These are phyloP conservation scores for Polysphondylium violaceum DNA, from an alignment of 78 protist genomes.

Conservation along the genomic window DNA sequence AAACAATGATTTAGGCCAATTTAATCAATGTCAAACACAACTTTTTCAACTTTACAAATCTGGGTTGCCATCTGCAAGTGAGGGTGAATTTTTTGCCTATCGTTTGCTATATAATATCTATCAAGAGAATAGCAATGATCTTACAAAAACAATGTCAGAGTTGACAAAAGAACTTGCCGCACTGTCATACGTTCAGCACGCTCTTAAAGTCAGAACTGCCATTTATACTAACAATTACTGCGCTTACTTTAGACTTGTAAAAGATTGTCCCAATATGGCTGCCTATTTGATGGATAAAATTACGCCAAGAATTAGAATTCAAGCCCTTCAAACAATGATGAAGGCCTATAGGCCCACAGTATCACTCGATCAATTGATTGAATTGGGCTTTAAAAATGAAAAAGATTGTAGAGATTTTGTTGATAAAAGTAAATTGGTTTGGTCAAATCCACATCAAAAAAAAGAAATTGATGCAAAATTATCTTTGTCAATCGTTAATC, in stretches of 20 bases:
- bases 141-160: slow-evolving; percentile 52
- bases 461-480: slow-evolving; percentile 54
- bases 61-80: slow-evolving; percentile 8
- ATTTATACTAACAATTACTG: slow-evolving; percentile 40
- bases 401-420: slow-evolving; percentile 38
- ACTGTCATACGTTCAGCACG: slow-evolving; percentile 40
- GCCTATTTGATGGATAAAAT: slow-evolving; percentile 52
- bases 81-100: slow-evolving; percentile 77
- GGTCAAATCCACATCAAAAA: slow-evolving; percentile 29
- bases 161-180: slow-evolving; percentile 1
- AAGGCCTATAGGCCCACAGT: slow-evolving; percentile 67
- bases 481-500: slow-evolving; percentile 4
- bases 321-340: slow-evolving; percentile 30
- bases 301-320: slow-evolving; percentile 58
- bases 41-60: slow-evolving; percentile 68
- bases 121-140: slow-evolving; percentile 64
- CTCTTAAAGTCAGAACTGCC: slow-evolving; percentile 59
- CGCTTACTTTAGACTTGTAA: slow-evolving; percentile 39
- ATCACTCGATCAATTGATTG: slow-evolving; percentile 16
- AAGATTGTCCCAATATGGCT: slow-evolving; percentile 52
- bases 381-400: slow-evolving; percentile 51
- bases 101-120: slow-evolving; percentile 73
- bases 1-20: slow-evolving; percentile 86
- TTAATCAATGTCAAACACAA: slow-evolving; percentile 92
- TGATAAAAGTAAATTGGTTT: slow-evolving; percentile 33